Conservation (phyloP, 345 rosid genomes). For the Heritiera littoralis region DNA sequence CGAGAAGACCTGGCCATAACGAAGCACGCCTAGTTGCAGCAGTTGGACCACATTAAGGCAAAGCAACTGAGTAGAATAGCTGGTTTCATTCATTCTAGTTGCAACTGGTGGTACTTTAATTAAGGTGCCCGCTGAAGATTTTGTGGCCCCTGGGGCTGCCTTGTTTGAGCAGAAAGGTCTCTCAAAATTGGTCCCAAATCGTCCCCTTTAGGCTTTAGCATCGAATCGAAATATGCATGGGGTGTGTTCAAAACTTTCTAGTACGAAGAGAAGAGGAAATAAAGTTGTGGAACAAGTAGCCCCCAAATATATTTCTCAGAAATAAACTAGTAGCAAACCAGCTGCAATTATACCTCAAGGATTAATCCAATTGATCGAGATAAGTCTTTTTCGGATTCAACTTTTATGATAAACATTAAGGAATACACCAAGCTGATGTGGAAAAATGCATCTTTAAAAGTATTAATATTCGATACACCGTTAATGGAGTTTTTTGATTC, state of each 20-base stretch:
- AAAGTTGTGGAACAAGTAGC: constrained; percentile 7
- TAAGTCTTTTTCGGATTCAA: no score
- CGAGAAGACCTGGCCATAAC: not conserved
- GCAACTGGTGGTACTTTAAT: constrained; percentile 3
- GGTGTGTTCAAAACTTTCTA: not conserved
- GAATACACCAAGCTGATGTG: no score
- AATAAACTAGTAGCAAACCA: not conserved
- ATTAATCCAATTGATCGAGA: no score
- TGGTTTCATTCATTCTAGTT: not conserved
- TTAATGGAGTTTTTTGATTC: no score
- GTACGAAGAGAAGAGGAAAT: not conserved
- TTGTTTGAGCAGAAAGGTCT: not conserved
- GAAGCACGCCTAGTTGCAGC: constrained; percentile 12
- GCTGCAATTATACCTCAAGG: no score
- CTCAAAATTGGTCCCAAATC: constrained; percentile 4
- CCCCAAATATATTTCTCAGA: not conserved
- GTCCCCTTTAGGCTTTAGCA: not conserved
- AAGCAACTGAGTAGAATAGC: not conserved
- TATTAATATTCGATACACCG: no score
- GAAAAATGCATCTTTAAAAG: no score
- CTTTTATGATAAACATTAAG: no score
- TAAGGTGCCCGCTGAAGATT: constrained; percentile 13
- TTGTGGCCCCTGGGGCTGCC: constrained; percentile 14
- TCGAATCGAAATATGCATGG: not conserved
- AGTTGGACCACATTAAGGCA: constrained; percentile 22